phyloP scores from a whole-genome alignment of 2,329 filamentous ascomycete species.

The Colletotrichum abscissum region DNA sequence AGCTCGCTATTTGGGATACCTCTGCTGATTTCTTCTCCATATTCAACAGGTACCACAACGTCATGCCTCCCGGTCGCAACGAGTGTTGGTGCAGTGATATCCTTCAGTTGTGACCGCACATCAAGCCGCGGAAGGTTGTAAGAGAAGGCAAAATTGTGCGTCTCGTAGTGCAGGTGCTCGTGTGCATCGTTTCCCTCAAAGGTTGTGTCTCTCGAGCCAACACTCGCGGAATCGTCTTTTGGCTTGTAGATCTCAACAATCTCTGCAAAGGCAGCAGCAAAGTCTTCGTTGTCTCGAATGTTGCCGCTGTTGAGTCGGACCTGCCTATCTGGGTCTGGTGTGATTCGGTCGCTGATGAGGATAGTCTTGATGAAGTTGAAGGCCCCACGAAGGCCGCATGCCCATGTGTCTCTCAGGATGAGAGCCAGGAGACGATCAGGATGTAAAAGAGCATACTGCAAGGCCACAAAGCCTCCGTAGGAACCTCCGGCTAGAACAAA shows the following conservation, averaged over 20 bases:
- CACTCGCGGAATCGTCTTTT: neutral
- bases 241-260: constrained; percentile 38
- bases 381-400: constrained; percentile 32
- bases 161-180: constrained; percentile 36
- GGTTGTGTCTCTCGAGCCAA: neutral
- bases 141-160: constrained; percentile 40
- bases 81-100: constrained; percentile 38
- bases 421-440: constrained; percentile 37
- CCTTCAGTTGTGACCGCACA: constrained; percentile 34
- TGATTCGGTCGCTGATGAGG: constrained; percentile 31
- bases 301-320: constrained; percentile 38
- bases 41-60: constrained; percentile 36
- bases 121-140: constrained; percentile 39
- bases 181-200: constrained; percentile 3
- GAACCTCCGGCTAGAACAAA: constrained; percentile 40
- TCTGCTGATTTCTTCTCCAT: constrained; percentile 37
- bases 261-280: constrained; percentile 33
- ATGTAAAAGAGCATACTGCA: constrained; percentile 39
- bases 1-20: constrained; percentile 36
- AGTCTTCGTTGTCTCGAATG: constrained; percentile 35
- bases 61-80: constrained; percentile 39
- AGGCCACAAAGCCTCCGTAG: constrained; percentile 39
- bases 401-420: constrained; percentile 39
- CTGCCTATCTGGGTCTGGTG: constrained; percentile 36
- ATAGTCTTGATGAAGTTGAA: constrained; percentile 33